Conservation (phyloP, 108 stramenopile genomes). For the Discostella stelligeroides region DNA sequence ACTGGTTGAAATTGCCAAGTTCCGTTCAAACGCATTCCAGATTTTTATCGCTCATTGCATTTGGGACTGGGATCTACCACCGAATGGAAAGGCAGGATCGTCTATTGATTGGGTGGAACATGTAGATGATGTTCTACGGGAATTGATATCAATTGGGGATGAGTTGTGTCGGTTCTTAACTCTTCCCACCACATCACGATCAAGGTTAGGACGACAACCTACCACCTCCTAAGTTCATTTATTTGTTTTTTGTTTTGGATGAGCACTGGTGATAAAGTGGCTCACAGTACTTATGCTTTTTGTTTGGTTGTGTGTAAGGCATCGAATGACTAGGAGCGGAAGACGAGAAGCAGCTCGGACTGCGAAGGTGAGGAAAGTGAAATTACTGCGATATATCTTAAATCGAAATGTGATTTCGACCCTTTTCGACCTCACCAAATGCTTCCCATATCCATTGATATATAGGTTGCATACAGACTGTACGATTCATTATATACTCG, state of each 20-base stretch:
- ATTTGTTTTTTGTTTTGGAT: not conserved
- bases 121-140: slow-evolving; percentile 49
- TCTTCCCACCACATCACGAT: slow-evolving; percentile 58
- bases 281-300: not conserved
- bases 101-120: slow-evolving; percentile 63
- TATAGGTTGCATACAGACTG: slow-evolving; percentile 45
- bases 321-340: slow-evolving; percentile 54
- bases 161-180: slow-evolving; percentile 67
- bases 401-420: not conserved
- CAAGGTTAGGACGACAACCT: slow-evolving; percentile 21
- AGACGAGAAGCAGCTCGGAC: slow-evolving; percentile 53
- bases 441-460: not conserved
- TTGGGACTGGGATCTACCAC: slow-evolving; percentile 67
- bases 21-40: slow-evolving; percentile 57
- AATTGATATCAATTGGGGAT: slow-evolving; percentile 55
- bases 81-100: slow-evolving; percentile 34
- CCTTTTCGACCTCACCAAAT: not conserved
- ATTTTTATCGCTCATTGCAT: slow-evolving; percentile 58
- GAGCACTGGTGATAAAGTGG: not conserved
- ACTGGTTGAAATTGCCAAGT: slow-evolving; percentile 51
- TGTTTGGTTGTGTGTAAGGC: slow-evolving; percentile 21
- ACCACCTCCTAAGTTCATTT: too few relatives aligned
- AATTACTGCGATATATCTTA: not conserved
- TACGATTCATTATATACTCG: slow-evolving; percentile 54
- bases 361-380: slow-evolving; percentile 16